phyloP scores from a whole-genome alignment of 2,329 filamentous ascomycete genomes.

The Stylonectria norvegica region DNA sequence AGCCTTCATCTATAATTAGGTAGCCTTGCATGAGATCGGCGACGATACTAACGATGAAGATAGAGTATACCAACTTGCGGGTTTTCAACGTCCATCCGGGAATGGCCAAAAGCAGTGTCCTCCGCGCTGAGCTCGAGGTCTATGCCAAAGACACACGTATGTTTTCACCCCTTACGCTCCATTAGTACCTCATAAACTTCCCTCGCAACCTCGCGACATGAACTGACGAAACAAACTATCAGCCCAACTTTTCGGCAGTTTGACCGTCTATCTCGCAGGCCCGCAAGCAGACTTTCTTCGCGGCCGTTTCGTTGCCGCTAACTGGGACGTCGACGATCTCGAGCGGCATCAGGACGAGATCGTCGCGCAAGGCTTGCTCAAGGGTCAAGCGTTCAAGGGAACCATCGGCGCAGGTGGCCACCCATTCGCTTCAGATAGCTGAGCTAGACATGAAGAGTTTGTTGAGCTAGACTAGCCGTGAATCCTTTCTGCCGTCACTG shows the following conservation, averaged over 20 bases:
- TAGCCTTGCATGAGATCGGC: no score
- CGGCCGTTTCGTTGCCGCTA: background rate
- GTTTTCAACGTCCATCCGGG: conserved; percentile 1
- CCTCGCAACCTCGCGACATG: no score
- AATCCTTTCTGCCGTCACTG: no score
- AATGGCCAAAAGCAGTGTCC: background rate
- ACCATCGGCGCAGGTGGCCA: background rate
- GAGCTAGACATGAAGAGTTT: no score
- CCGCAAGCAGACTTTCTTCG: background rate
- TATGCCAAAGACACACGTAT: background rate
- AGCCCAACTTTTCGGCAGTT: background rate
- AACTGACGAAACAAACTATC: no score
- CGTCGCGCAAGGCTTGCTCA: background rate
- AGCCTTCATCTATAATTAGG: no score
- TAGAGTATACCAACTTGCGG: background rate
- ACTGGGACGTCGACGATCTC: background rate
- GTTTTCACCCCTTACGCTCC: background rate
- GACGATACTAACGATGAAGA: no score
- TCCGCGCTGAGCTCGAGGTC: background rate
- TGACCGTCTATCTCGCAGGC: background rate
- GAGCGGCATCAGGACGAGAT: background rate
- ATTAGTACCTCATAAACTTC: no score
- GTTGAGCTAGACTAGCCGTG: no score
- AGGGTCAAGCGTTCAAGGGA: background rate
- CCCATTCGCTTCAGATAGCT: no score